These are phyloP conservation scores for Aureobasidium pullulans DNA, from an alignment of 2,329 filamentous ascomycete species.

Conservation along the genomic window DNA sequence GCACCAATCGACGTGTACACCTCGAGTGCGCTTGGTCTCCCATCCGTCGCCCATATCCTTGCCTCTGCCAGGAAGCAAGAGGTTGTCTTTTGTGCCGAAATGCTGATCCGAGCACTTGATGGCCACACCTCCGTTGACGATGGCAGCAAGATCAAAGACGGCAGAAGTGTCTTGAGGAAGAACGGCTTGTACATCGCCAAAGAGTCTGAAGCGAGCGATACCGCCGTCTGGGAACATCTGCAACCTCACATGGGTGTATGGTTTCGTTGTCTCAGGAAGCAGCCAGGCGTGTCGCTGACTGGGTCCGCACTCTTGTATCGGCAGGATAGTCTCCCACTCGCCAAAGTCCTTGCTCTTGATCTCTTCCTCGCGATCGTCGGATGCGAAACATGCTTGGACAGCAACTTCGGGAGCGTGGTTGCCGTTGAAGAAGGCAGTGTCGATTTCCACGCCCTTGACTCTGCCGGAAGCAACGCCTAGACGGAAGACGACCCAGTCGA, in stretches of 20 bases:
- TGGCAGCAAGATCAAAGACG: conserved; percentile 68
- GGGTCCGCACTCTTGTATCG: conserved; percentile 64
- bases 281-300: conserved; percentile 68
- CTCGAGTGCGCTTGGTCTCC: conserved; percentile 72
- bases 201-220: conserved; percentile 72
- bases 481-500: conserved; percentile 54
- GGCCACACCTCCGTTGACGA: conserved; percentile 70
- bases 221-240: conserved; percentile 84
- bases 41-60: conserved; percentile 85
- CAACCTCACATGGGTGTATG: conserved; percentile 71
- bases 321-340: conserved; percentile 64
- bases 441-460: conserved; percentile 67
- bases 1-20: conserved; percentile 73
- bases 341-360: conserved; percentile 39
- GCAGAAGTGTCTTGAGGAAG: conserved; percentile 60
- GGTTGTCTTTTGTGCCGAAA: conserved; percentile 73
- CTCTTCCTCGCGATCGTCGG: conserved; percentile 55
- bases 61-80: conserved; percentile 69
- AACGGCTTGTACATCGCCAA: conserved; percentile 67
- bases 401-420: conserved; percentile 76
- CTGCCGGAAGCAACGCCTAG: conserved; percentile 60
- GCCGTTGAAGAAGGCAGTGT: conserved; percentile 74
- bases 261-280: conserved; percentile 51
- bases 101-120: conserved; percentile 74
- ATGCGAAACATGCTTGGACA: conserved; percentile 66